Percentiles rank a stretch among this genome's conserved stretches.
Evolutionary conservation across 768 basidiomycete genomes (phyloP).

Genomic region (Lactarius quietus): DNA sequence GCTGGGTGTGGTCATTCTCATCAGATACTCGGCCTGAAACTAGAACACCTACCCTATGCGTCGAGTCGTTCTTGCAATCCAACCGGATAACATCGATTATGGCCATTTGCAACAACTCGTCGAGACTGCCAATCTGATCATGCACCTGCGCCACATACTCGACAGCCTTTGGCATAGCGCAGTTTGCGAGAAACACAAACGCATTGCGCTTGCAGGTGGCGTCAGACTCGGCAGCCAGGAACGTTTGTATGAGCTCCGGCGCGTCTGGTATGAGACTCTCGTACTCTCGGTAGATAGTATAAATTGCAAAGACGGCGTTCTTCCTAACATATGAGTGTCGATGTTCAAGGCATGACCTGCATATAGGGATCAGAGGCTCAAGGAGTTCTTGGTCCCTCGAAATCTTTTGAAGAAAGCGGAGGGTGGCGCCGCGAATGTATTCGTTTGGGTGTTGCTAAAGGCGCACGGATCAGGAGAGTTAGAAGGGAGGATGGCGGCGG

Average conservation of each 20-base stretch:
- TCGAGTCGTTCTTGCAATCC: conserved; percentile 83
- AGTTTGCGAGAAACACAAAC: conserved; percentile 88
- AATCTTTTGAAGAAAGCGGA: conserved; percentile 95
- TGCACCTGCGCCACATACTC: conserved; percentile 86
- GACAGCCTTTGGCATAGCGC: conserved; percentile 85
- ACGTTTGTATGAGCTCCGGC: conserved; percentile 92
- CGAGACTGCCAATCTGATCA: conserved; percentile 76
- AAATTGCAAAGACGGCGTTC: conserved; percentile 96
- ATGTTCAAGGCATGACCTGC: conserved; percentile 92
- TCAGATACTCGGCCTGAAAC: not conserved
- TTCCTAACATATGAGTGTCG: conserved; percentile 97
- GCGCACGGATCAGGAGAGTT: conserved; percentile 12
- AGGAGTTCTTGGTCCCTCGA: conserved; percentile 88
- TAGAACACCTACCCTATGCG: conserved; percentile 61
- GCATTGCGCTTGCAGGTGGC: conserved; percentile 97
- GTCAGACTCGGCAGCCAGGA: conserved; percentile 94
- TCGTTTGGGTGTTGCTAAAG: conserved; percentile 97
- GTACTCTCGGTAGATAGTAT: conserved; percentile 90
- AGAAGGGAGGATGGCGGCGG: conserved; percentile 16
- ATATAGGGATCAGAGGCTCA: conserved; percentile 93
- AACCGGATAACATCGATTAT: conserved; percentile 90
- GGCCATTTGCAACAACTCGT: conserved; percentile 93
- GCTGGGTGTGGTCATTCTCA: conserved; percentile 38
- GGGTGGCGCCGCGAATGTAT: conserved; percentile 97
- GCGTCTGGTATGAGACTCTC: conserved; percentile 96